Conservation (phyloP, 768 basidiomycete genomes). For the Rhizopogon sp. region DNA sequence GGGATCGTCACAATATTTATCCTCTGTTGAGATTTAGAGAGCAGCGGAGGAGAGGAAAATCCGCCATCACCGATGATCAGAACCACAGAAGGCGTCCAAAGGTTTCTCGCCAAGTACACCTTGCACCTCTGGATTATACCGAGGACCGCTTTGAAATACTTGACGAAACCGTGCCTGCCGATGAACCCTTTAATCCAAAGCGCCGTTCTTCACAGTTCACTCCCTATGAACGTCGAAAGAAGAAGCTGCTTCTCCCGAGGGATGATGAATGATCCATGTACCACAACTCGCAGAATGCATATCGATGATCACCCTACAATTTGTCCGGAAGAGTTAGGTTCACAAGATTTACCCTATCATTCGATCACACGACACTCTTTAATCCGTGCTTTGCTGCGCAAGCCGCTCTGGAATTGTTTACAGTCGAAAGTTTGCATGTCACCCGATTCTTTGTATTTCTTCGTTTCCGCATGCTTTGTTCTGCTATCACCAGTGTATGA, state of each 20-base stretch:
- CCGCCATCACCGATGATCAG: background rate
- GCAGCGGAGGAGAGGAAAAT: background rate
- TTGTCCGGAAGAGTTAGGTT: background rate
- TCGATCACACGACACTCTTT: background rate
- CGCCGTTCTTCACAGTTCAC: background rate
- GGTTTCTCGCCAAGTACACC: conserved; percentile 9
- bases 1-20: background rate
- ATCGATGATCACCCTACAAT: background rate
- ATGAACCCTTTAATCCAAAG: background rate
- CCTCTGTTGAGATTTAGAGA: background rate
- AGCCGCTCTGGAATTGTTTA: background rate
- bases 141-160: background rate
- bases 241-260: background rate
- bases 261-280: background rate
- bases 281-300: background rate
- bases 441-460: background rate
- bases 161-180: background rate
- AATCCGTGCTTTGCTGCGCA: background rate
- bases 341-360: background rate
- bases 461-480: background rate
- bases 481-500: background rate
- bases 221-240: background rate
- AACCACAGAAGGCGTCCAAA: background rate
- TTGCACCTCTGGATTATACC: conserved; percentile 10
- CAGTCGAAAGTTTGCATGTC: background rate